Evolutionary conservation across 2,329 filamentous ascomycete species (phyloP).

Genomic region (Chaetoscypha palmicola): DNA sequence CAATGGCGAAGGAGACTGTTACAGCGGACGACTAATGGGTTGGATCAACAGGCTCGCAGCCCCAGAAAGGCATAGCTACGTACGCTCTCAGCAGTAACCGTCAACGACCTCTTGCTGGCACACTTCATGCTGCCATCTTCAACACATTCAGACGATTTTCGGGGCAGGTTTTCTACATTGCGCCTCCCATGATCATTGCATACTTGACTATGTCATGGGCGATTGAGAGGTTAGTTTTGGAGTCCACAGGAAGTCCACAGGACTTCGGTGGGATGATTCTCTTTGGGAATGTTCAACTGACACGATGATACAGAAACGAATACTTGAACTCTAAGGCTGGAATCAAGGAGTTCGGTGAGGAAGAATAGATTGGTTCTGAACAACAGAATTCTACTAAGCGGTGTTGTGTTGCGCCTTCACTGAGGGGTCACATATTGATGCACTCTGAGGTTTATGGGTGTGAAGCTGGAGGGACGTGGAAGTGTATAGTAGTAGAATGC

Average conservation of each 20-base stretch:
- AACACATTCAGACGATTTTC: slow-evolving; percentile 87
- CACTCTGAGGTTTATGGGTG: slow-evolving; percentile 9
- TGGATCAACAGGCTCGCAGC: slow-evolving; percentile 42
- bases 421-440: slow-evolving; percentile 9
- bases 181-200: slow-evolving; percentile 67
- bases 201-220: slow-evolving; percentile 91
- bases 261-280: too few relatives aligned
- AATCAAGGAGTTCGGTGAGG: slow-evolving; percentile 45
- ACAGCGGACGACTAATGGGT: slow-evolving; percentile 21
- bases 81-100: slow-evolving; percentile 83
- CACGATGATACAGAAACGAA: slow-evolving; percentile 71
- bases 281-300: too few relatives aligned
- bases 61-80: slow-evolving; percentile 56
- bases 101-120: slow-evolving; percentile 78
- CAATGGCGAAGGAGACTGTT: not conserved
- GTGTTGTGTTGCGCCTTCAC: slow-evolving; percentile 24
- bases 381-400: slow-evolving; percentile 15
- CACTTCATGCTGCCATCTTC: slow-evolving; percentile 78
- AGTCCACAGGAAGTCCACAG: too few relatives aligned
- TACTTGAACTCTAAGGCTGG: slow-evolving; percentile 76
- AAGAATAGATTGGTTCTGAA: slow-evolving; percentile 27
- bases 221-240: slow-evolving; percentile 66
- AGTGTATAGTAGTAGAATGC: slow-evolving; percentile 28
- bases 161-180: slow-evolving; percentile 82
- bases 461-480: slow-evolving; percentile 10